Evolutionary conservation across 2,329 filamentous ascomycete species (phyloP).

Genomic region (Gyromitra esculenta): DNA sequence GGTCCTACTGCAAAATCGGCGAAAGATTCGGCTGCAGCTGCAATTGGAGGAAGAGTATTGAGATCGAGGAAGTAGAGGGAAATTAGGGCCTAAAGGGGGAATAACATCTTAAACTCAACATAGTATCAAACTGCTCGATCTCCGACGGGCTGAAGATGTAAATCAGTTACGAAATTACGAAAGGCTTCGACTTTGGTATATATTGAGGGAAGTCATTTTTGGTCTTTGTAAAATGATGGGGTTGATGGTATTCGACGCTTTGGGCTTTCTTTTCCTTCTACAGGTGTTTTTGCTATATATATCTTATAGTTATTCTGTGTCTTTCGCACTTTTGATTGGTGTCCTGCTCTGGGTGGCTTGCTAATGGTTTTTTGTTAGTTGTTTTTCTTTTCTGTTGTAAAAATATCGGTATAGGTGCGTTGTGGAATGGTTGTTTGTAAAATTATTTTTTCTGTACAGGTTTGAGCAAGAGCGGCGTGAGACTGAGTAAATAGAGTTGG

Average conservation of each 20-base stretch:
- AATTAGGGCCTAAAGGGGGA: neutral
- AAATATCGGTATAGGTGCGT: conserved; percentile 28
- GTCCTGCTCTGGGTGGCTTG: conserved; percentile 8
- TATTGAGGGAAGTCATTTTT: conserved; percentile 29
- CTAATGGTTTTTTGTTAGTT: conserved; percentile 26
- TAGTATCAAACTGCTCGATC: neutral
- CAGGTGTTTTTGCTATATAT: conserved; percentile 33
- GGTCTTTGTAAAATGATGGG: conserved; percentile 29
- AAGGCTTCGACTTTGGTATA: conserved; percentile 36
- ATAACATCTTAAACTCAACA: neutral
- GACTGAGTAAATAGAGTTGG: neutral
- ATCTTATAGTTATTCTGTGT: conserved; percentile 23
- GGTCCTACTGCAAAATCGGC: conserved; percentile 11
- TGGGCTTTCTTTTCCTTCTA: conserved; percentile 20
- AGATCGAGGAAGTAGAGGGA: conserved; percentile 51
- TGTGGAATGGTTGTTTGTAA: conserved; percentile 22
- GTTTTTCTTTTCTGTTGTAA: conserved; percentile 32
- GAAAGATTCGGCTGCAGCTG: conserved; percentile 29
- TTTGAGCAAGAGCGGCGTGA: neutral
- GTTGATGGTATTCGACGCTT: conserved; percentile 19
- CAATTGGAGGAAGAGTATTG: conserved; percentile 50
- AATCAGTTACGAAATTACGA: conserved; percentile 35
- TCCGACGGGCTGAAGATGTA: conserved; percentile 19
- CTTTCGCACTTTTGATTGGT: conserved; percentile 18
- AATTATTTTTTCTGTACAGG: conserved; percentile 14